Conservation (phyloP, 1,284 basidiomycete species). For the Cutaneotrichosporon sp. region DNA sequence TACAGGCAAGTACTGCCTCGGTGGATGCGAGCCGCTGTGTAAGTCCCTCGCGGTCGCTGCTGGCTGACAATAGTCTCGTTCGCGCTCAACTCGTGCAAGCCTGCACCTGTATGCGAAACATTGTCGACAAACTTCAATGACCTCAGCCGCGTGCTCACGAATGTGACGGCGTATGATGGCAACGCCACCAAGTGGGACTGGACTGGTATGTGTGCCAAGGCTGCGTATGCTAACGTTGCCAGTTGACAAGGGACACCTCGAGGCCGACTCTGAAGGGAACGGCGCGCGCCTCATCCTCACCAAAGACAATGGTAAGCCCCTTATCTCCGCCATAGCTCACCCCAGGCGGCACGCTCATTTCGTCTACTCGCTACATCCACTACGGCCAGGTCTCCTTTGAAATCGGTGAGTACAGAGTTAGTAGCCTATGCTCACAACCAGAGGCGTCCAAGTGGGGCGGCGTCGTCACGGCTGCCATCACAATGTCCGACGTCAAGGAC, state of each 20-base stretch:
- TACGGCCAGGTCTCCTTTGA: conserved; percentile 70
- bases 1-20: conserved; percentile 60
- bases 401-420: conserved; percentile 45
- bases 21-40: conserved; percentile 71
- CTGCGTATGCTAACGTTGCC: background rate
- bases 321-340: background rate
- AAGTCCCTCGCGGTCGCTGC: background rate
- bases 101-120: conserved; percentile 64
- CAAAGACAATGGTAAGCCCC: conserved; percentile 15
- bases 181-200: conserved; percentile 60
- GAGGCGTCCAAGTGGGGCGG: conserved; percentile 57
- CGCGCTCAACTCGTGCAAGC: conserved; percentile 56
- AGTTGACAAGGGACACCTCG: conserved; percentile 65
- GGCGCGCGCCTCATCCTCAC: conserved; percentile 60
- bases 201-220: conserved; percentile 25
- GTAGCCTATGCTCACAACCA: conserved; percentile 9
- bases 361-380: conserved; percentile 71
- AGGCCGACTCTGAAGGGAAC: conserved; percentile 54
- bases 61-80: conserved; percentile 4
- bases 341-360: conserved; percentile 62
- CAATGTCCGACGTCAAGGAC: conserved; percentile 73
- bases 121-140: conserved; percentile 62
- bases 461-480: conserved; percentile 75
- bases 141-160: conserved; percentile 59
- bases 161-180: conserved; percentile 60